These are phyloP conservation scores for Aquilaria malaccensis DNA, from an alignment of 345 rosid genomes.

Conservation along the genomic window DNA sequence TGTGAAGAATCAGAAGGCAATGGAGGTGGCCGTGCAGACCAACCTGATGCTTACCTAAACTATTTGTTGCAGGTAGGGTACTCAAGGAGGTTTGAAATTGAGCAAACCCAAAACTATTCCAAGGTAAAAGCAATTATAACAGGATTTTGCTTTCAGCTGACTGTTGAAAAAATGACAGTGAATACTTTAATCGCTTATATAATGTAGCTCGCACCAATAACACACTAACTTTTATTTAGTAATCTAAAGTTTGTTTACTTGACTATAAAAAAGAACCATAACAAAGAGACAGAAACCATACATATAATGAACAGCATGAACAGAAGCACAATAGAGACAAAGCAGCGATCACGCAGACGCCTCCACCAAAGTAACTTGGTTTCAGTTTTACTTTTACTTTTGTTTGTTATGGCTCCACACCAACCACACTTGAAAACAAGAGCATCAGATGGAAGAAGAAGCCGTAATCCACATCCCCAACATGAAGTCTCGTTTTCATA, in stretches of 20 bases:
- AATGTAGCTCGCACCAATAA: background rate
- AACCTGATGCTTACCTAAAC: background rate
- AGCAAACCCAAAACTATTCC: too few relatives aligned
- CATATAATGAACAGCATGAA: constrained; percentile 79
- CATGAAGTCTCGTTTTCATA: constrained; percentile 61
- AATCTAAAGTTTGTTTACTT: too few relatives aligned
- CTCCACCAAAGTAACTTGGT: constrained; percentile 58
- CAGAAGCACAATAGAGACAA: constrained; percentile 44
- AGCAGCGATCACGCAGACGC: constrained; percentile 78
- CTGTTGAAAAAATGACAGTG: too few relatives aligned
- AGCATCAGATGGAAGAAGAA: constrained; percentile 56
- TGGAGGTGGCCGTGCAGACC: too few relatives aligned
- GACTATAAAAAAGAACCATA: background rate
- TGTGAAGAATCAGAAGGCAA: too few relatives aligned
- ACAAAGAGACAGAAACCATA: constrained; percentile 24
- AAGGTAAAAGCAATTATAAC: too few relatives aligned
- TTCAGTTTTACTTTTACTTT: constrained; percentile 34
- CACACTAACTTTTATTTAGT: background rate
- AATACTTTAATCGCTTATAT: too few relatives aligned
- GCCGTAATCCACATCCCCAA: constrained; percentile 95
- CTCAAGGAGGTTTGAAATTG: too few relatives aligned
- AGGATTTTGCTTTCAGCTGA: too few relatives aligned
- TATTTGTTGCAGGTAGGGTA: too few relatives aligned
- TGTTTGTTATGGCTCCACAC: constrained; percentile 93
- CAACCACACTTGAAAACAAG: constrained; percentile 83